Evolutionary conservation across 495 filamentous ascomycete species (phyloP).

Genomic region (Xylaria sp.): DNA sequence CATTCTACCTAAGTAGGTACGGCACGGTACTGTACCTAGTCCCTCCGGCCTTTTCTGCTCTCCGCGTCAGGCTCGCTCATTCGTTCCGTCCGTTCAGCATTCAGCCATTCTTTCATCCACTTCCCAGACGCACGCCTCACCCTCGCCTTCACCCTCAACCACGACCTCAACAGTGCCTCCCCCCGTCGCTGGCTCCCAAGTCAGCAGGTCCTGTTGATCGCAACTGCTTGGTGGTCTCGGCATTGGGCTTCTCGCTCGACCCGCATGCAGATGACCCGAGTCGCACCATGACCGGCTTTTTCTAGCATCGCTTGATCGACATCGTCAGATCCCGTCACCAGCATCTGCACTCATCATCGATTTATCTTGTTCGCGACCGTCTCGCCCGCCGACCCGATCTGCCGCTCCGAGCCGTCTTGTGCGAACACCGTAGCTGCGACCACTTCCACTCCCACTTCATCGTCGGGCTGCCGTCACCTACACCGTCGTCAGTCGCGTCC

Average conservation of each 20-base stretch:
- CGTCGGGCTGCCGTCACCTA: not conserved
- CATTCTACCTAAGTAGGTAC: too few species aligned
- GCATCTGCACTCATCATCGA: not conserved
- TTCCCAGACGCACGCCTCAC: conserved; percentile 4
- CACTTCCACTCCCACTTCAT: not conserved
- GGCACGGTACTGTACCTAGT: too few species aligned
- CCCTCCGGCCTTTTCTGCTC: conserved; percentile 13
- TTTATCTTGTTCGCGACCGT: not conserved
- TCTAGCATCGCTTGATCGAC: conserved; percentile 16
- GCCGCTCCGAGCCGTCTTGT: not conserved
- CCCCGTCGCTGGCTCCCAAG: not conserved
- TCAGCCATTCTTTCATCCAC: conserved; percentile 24
- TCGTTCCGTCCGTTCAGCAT: conserved; percentile 2
- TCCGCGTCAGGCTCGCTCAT: conserved; percentile 20
- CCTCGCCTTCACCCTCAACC: conserved; percentile 5
- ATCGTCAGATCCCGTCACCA: conserved; percentile 1
- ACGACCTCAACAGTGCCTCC: not conserved
- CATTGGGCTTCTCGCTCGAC: not conserved
- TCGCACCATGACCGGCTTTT: conserved; percentile 9
- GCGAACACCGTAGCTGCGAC: not conserved
- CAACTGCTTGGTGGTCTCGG: conserved; percentile 3
- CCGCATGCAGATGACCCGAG: conserved; percentile 14
- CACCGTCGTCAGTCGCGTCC: conserved; percentile 11
- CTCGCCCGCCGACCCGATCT: not conserved
- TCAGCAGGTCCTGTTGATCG: not conserved